Base-by-base conservation (phyloP, 148 eudicot genomes). In the Simmondsia chinensis region DNA sequence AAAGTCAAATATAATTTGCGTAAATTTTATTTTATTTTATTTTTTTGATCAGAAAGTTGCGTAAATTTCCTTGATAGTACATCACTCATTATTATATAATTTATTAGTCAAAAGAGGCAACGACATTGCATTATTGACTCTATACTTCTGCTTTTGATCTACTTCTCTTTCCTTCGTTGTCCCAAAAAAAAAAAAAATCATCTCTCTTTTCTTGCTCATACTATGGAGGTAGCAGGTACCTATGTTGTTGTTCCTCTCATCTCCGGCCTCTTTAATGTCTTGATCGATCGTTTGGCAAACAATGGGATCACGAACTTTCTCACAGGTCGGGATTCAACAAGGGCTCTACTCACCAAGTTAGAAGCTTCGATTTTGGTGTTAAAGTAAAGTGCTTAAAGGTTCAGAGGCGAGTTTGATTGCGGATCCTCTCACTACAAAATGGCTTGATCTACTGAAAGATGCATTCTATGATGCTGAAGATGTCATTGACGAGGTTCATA, bases 401-500 rank as follows among this genome's bases (percentile, higher is more conserved):
- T 58, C 66, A 26, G 57, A 61, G 29, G 43, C 52, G 66, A 61
- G 37, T 46, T 59, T 51, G 41, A 34, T 20, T 9, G 21, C 24
- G 16, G 12, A 61, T 22, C 20, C 25, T 7, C 21, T 45, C 2
- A 38, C 52, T 5, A 26, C 43, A 21, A 20, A 18, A 21, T 48
- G 47, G 38, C 27, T 48, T 1, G 69, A 45, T 27, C 33, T 25
- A 48, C 52, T 64, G 7, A 31, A 24, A 6, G 21, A 36, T 22
- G 48, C 42, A 9, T 16, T 36, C 14, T 64, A 48, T 35, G 61
- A 55, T 12, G 61, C 56, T 4, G 61, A 63, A 19, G 68, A 63
- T 34, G 16, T 28, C 3, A 18, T 47, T 23, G 68, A 54, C 21
- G 61, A 55, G 15, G 11, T 63, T 9, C 56, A 54, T 40, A 59